Conservation (phyloP, 148 eudicot genomes). For the Diospyros lotus region DNA sequence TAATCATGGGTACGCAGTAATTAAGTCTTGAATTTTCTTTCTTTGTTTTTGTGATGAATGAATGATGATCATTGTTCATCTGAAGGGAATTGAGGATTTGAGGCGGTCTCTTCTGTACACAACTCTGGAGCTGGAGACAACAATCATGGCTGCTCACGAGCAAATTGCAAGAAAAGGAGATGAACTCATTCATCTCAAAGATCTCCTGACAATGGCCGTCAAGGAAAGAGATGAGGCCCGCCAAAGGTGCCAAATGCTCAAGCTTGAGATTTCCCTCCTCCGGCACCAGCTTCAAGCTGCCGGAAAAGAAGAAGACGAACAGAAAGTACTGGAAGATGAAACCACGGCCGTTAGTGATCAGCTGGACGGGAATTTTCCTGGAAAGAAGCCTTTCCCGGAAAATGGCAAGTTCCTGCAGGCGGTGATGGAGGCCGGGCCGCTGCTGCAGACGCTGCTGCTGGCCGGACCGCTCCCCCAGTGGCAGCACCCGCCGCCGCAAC, state of each 20-base stretch:
- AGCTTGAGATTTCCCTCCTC: constrained; percentile 38
- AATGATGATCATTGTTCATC: background rate
- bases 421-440: constrained; percentile 89
- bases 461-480: constrained; percentile 89
- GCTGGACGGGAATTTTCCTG: constrained; percentile 25
- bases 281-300: constrained; percentile 40
- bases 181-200: constrained; percentile 55
- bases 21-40: no score
- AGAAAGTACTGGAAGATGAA: constrained; percentile 17
- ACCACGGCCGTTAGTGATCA: constrained; percentile 22
- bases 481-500: constrained; percentile 88
- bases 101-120: constrained; percentile 58
- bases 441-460: constrained; percentile 68
- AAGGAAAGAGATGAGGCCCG: constrained; percentile 76
- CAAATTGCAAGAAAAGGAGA: constrained; percentile 77
- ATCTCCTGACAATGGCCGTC: constrained; percentile 39
- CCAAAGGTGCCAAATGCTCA: constrained; percentile 44
- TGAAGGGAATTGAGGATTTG: constrained; percentile 57
- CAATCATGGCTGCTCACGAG: constrained; percentile 58
- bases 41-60: background rate
- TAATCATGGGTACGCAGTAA: no score
- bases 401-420: constrained; percentile 78
- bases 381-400: constrained; percentile 58
- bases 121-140: constrained; percentile 68
- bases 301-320: constrained; percentile 25